Evolutionary conservation across 352 stramenopile genomes (phyloP), one percentile per base, ranked within the genome.

Genomic region (Phytophthora idaei): DNA sequence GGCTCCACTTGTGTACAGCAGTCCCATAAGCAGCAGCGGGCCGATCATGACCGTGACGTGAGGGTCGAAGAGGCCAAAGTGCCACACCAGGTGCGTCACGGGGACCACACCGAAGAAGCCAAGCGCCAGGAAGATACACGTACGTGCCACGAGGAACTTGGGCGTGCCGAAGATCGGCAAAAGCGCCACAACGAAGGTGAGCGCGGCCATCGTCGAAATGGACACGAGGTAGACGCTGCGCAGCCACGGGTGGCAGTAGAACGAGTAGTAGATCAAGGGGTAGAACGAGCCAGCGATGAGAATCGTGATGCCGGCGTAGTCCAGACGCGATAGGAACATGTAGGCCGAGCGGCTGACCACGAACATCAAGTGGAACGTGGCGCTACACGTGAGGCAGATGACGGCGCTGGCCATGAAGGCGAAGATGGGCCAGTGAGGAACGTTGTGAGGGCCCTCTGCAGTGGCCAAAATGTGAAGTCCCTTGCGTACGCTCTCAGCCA

Each of bases 241-340:
- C 28, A 87, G 59, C 69, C 74, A 85, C 65, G 81, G 82, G 52
- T 90, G 72, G 74, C 89, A 96, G 76, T 94, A 94, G 69, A 96
- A 95, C 72, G 85, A 90, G 78, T 95, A 94, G 83, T 94, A 96
- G 66, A 95, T 90, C 62, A 94, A 77, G 10, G 89, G 89, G 60
- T 93, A 93, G 75, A 93, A 95, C 9, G 86, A 93, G 17, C 86
- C 89, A 14, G 85, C 86, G 51, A 96, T 94, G 54, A 96, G 80
- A 70, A 94, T 86, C 57, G 87, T 92, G 75, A 96, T 96, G 25
- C 89, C 89, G 7, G 84, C 81, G 63, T 94, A 95, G 74, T 96
- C 89, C 51, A 95, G 72, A 0, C 87, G 81, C 66, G 86, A 92
- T 27, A 95, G 72, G 57, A 95, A 79, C 57, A 89, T 79, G 66